Evolutionary conservation across 805 yeast genomes (phyloP).

Genomic region (Jamesozyma rosinii): DNA sequence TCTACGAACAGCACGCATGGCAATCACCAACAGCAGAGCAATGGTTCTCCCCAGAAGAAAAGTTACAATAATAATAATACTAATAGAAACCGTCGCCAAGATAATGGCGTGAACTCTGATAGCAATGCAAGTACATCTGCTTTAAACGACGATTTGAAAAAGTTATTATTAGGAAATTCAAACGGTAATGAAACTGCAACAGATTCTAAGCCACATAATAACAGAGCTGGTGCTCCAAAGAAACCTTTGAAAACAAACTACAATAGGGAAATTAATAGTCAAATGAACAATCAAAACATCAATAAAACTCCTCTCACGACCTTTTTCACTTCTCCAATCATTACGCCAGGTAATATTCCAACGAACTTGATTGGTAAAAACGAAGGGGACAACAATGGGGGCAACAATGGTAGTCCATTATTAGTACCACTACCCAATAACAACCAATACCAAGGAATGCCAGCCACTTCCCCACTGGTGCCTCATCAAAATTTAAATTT

Average conservation of each 20-base stretch:
- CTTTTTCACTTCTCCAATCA: slow-evolving; percentile 11
- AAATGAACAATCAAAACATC: not conserved
- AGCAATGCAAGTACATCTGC: not conserved
- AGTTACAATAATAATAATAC: not conserved
- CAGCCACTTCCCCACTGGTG: not conserved
- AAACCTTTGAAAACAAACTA: not conserved
- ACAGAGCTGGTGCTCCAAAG: not conserved
- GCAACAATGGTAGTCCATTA: not conserved
- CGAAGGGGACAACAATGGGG: not conserved
- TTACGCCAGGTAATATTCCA: slow-evolving; percentile 9
- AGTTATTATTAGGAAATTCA: slow-evolving; percentile 3
- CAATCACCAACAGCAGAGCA: not conserved
- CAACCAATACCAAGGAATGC: not conserved
- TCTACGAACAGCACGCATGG: not conserved
- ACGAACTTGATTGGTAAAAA: slow-evolving; percentile 1
- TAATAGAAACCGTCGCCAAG: not conserved
- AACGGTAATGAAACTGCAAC: not conserved
- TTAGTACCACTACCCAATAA: not conserved
- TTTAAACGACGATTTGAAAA: slow-evolving; percentile 5
- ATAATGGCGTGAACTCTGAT: not conserved
- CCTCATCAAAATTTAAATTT: not conserved
- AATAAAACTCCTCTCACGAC: slow-evolving; percentile 8
- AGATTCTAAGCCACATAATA: not conserved
- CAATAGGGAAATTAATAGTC: not conserved
- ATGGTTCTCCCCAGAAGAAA: not conserved